A percentile compares a stretch with the other conserved stretches of the same genome.
These are phyloP conservation scores for Eucalyptus curtisii DNA, from an alignment of 345 rosid species.

Conservation along the genomic window DNA sequence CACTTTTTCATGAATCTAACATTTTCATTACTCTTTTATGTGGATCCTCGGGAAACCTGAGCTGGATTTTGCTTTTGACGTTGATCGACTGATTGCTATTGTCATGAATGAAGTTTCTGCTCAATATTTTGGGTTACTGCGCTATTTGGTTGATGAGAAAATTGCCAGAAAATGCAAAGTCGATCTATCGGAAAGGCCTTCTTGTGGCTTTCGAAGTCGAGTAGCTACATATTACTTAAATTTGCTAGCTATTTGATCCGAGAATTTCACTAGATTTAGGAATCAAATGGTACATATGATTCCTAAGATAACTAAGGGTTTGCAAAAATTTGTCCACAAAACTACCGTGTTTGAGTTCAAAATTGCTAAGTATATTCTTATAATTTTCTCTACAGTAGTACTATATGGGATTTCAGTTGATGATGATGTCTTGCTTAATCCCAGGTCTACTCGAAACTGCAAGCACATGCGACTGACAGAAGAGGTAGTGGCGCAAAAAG, in stretches of 20 bases:
- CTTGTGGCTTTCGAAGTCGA: background rate
- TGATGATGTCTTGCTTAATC: background rate
- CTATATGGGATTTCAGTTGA: background rate
- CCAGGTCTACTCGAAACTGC: slow-evolving; percentile 81
- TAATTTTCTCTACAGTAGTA: background rate
- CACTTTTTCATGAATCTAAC: background rate
- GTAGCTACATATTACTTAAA: background rate
- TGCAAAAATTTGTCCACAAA: background rate
- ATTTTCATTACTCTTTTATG: background rate
- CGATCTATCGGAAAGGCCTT: background rate
- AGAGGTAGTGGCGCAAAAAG: slow-evolving; percentile 70
- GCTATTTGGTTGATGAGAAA: background rate
- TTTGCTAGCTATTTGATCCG: background rate
- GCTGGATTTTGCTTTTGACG: background rate
- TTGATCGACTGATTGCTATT: background rate
- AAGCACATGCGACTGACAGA: slow-evolving; percentile 71
- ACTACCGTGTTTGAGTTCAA: background rate
- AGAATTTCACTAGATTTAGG: background rate
- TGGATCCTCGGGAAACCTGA: background rate
- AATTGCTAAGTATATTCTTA: background rate
- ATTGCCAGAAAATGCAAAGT: background rate
- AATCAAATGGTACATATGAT: background rate
- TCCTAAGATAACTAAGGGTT: background rate
- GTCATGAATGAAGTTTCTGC: background rate
- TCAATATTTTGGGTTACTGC: background rate